Evolutionary conservation across 352 stramenopile species (phyloP).

Genomic region (Pythium catenulatum): DNA sequence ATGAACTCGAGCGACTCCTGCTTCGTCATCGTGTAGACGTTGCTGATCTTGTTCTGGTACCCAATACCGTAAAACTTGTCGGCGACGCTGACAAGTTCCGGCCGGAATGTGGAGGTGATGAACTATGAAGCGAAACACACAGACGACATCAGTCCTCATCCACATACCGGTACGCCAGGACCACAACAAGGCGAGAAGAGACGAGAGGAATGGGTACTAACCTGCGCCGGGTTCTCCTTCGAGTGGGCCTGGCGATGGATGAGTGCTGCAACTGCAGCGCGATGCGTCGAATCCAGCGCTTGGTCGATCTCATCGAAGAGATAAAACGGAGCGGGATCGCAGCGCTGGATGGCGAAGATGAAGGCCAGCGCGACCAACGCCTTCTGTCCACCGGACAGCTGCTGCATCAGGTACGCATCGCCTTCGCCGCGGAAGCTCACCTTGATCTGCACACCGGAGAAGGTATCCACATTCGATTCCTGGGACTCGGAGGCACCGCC

Average conservation of each 20-base stretch:
- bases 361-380: slow-evolving; percentile 98
- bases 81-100: slow-evolving; percentile 98
- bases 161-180: too few relatives aligned
- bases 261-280: slow-evolving; percentile 96
- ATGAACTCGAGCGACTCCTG: slow-evolving; percentile 98
- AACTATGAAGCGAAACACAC: slow-evolving; percentile 80
- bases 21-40: slow-evolving; percentile 96
- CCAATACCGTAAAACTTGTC: slow-evolving; percentile 98
- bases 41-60: slow-evolving; percentile 99
- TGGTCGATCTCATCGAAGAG: slow-evolving; percentile 99
- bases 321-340: slow-evolving; percentile 99
- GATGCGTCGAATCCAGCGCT: slow-evolving; percentile 98
- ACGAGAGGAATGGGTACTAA: slow-evolving; percentile 62
- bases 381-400: slow-evolving; percentile 99
- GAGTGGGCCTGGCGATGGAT: slow-evolving; percentile 97
- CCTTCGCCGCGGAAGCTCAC: slow-evolving; percentile 97
- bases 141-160: background rate
- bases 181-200: background rate
- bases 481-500: slow-evolving; percentile 27
- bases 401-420: slow-evolving; percentile 98
- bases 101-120: slow-evolving; percentile 99
- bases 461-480: slow-evolving; percentile 92
- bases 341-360: slow-evolving; percentile 99
- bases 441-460: slow-evolving; percentile 98
- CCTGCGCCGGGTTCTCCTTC: slow-evolving; percentile 97